Percentiles rank a stretch among this genome's conserved stretches.
Evolutionary conservation across 768 basidiomycete species (phyloP).

Genomic region (Mycena rebaudengoi): DNA sequence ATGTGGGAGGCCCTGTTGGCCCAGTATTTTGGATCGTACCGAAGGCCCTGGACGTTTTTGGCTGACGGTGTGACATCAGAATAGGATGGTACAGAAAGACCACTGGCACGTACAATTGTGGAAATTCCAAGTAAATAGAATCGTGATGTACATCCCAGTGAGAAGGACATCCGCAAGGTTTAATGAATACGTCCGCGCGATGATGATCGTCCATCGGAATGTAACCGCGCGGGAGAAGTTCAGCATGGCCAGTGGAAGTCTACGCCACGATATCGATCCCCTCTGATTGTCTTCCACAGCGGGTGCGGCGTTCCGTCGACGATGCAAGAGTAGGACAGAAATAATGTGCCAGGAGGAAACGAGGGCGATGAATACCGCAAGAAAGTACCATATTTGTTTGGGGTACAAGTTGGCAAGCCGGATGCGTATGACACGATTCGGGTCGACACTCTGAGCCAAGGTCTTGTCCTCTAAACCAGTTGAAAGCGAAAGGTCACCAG

Average conservation of each 20-base stretch:
- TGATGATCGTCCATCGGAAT: slow-evolving; percentile 37
- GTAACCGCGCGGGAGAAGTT: slow-evolving; percentile 37
- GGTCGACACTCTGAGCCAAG: slow-evolving; percentile 15
- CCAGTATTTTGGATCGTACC: slow-evolving; percentile 32
- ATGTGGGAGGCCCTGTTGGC: slow-evolving; percentile 38
- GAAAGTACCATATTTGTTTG: slow-evolving; percentile 43
- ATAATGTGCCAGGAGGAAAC: slow-evolving; percentile 33
- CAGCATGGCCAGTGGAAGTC: slow-evolving; percentile 33
- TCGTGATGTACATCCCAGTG: slow-evolving; percentile 34
- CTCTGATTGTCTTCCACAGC: background rate
- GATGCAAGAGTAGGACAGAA: slow-evolving; percentile 21
- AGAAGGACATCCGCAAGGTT: slow-evolving; percentile 41
- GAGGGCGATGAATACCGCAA: slow-evolving; percentile 41
- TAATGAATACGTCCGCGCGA: slow-evolving; percentile 34
- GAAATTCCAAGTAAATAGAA: slow-evolving; percentile 41
- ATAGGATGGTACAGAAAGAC: too few species aligned
- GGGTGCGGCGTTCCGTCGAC: background rate
- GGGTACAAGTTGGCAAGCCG: slow-evolving; percentile 33
- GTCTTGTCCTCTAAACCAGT: too few species aligned
- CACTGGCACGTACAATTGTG: slow-evolving; percentile 41
- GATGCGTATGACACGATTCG: slow-evolving; percentile 23
- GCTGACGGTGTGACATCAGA: too few species aligned
- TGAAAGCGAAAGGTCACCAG: too few species aligned
- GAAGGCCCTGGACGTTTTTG: slow-evolving; percentile 21
- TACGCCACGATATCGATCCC: slow-evolving; percentile 5